These are phyloP conservation scores for Penicillium tannophilum DNA, from an alignment of 495 filamentous ascomycete genomes.

Conservation along the genomic window DNA sequence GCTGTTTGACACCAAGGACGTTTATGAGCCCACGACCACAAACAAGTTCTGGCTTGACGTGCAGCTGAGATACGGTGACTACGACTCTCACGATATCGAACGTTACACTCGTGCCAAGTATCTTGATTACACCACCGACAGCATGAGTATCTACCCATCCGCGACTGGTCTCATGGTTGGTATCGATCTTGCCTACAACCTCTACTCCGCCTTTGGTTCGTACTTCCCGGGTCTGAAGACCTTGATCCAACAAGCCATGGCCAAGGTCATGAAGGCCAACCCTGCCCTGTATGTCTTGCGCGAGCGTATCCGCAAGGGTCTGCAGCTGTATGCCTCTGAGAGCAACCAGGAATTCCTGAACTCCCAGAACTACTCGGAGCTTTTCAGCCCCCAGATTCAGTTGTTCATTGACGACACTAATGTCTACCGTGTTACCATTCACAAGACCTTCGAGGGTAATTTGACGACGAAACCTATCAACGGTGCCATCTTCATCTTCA, in stretches of 20 bases:
- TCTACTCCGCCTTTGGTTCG: constrained; percentile 96
- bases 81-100: constrained; percentile 99
- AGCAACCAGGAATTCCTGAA: constrained; percentile 99
- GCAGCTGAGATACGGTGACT: constrained; percentile 96
- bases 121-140: constrained; percentile 97
- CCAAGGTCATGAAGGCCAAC: constrained; percentile 99
- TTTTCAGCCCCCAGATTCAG: constrained; percentile 99
- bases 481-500: constrained; percentile 99
- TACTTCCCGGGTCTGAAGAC: constrained; percentile 98
- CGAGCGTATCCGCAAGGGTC: constrained; percentile 97
- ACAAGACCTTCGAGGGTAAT: constrained; percentile 99
- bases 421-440: constrained; percentile 98
- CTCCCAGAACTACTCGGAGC: constrained; percentile 98
- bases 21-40: constrained; percentile 90
- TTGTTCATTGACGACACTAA: constrained; percentile 99
- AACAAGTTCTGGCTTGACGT: constrained; percentile 99
- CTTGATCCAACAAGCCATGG: constrained; percentile 97
- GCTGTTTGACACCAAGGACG: constrained; percentile 95
- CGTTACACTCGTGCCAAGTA: constrained; percentile 98
- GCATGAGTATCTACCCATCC: constrained; percentile 98
- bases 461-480: constrained; percentile 99
- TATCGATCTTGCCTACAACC: constrained; percentile 96
- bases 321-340: constrained; percentile 97
- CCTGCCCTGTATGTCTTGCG: constrained; percentile 94
- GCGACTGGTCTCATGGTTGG: constrained; percentile 98